Conservation (phyloP, 2,329 filamentous ascomycete species). For the Hymenoscyphus albidus region DNA sequence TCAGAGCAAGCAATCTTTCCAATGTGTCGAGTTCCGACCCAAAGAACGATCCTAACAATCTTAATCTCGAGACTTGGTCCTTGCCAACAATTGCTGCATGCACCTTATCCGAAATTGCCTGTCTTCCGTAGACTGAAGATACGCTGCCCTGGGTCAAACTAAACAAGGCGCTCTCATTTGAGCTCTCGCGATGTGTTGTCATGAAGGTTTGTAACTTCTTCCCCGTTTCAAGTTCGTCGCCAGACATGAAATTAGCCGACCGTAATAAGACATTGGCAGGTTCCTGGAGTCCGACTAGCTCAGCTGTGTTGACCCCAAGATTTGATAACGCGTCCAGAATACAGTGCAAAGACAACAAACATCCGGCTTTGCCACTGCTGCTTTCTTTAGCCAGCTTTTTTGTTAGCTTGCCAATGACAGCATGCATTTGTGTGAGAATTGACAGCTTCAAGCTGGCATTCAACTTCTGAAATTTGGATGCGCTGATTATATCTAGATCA, state of each 20-base stretch:
- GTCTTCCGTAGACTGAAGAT: conserved; percentile 23
- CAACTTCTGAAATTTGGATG: conserved; percentile 18
- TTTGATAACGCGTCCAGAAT: conserved; percentile 28
- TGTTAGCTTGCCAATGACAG: conserved; percentile 17
- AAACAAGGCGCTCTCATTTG: not conserved
- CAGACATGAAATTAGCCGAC: conserved; percentile 7
- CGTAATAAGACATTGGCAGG: conserved; percentile 16
- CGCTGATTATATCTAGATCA: conserved; percentile 23
- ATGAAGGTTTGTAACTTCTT: conserved; percentile 26
- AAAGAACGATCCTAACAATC: conserved; percentile 25
- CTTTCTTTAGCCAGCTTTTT: conserved; percentile 10
- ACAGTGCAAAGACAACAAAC: conserved; percentile 18
- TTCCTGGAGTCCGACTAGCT: conserved; percentile 18
- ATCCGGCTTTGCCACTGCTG: conserved; percentile 11
- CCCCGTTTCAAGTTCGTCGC: conserved; percentile 16
- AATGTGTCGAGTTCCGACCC: conserved; percentile 16
- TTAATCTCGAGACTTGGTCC: conserved; percentile 24
- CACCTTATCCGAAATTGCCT: conserved; percentile 21
- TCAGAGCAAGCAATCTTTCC: conserved; percentile 28
- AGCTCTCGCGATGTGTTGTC: conserved; percentile 12
- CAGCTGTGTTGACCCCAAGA: conserved; percentile 16
- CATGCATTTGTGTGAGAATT: conserved; percentile 25
- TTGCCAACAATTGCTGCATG: conserved; percentile 15
- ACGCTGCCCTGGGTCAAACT: conserved; percentile 18
- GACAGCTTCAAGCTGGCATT: conserved; percentile 18